Evolutionary conservation across 352 stramenopile species (phyloP).

Genomic region (Globisporangium acanthophoron): DNA sequence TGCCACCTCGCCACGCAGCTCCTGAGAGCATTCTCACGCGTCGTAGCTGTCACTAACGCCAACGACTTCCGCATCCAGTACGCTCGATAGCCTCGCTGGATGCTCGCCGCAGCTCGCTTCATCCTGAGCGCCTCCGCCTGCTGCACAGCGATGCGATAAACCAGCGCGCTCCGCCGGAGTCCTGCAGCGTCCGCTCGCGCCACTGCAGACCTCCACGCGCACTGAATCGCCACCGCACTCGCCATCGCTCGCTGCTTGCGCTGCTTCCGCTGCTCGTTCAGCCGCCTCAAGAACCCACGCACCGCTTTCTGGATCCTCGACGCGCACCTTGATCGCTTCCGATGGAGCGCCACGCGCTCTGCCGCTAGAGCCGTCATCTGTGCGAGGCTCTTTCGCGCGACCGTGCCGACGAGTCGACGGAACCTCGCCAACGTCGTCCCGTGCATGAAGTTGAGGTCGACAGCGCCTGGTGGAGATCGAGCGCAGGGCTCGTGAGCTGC

Average conservation of each 20-base stretch:
- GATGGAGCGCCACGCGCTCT: not conserved
- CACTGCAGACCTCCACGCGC: not conserved
- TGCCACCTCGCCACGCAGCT: not conserved
- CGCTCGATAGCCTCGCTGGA: not conserved
- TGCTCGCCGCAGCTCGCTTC: not conserved
- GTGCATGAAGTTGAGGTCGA: conserved; percentile 10
- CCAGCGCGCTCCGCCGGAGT: not conserved
- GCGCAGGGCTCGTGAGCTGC: not conserved
- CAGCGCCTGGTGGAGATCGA: not conserved
- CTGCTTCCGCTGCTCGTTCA: not conserved
- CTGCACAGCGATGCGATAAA: not conserved
- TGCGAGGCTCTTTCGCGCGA: conserved; percentile 20
- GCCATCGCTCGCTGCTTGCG: not conserved
- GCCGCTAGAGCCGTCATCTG: not conserved
- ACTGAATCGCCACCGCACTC: not conserved
- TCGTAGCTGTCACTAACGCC: not conserved
- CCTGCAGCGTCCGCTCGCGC: not conserved
- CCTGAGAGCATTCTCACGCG: not conserved
- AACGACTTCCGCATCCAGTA: not conserved
- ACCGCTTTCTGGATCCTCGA: not conserved
- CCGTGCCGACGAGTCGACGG: conserved; percentile 30
- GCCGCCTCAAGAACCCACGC: not conserved
- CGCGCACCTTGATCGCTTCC: not conserved
- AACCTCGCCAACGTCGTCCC: conserved; percentile 33
- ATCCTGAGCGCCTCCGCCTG: not conserved